Conservation (phyloP, 257 asterid species). For the Solanum virginianum region DNA sequence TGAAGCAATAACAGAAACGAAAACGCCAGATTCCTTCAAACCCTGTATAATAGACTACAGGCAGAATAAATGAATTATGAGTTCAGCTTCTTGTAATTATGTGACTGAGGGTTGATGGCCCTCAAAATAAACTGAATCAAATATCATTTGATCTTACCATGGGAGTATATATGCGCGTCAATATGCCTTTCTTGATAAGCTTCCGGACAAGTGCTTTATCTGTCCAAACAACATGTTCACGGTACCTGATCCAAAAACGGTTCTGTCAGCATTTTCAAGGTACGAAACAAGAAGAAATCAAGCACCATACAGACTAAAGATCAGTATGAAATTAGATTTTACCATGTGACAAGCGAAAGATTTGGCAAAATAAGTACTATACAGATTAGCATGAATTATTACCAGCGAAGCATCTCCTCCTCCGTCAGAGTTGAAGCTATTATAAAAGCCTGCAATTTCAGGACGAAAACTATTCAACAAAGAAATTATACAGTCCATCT, state of each 20-base stretch:
- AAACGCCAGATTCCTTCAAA: slow-evolving; percentile 30
- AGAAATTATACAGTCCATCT: neutral
- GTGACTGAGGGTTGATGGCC: neutral
- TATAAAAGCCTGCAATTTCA: slow-evolving; percentile 30
- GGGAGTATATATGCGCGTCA: slow-evolving; percentile 27
- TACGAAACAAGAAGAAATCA: neutral
- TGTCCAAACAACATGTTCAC: slow-evolving; percentile 30
- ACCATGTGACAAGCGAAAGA: neutral
- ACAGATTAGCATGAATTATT: neutral
- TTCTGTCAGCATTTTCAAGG: neutral
- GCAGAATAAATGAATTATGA: neutral
- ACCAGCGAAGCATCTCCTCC: slow-evolving; percentile 42
- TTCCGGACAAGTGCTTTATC: slow-evolving; percentile 10
- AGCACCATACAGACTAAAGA: neutral
- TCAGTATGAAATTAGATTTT: neutral
- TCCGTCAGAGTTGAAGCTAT: slow-evolving; percentile 30
- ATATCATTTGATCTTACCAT: slow-evolving; percentile 8
- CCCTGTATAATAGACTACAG: slow-evolving; percentile 25
- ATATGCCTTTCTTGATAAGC: slow-evolving; percentile 20
- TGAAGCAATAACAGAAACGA: slow-evolving; percentile 16
- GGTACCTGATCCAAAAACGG: slow-evolving; percentile 19
- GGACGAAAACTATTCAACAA: neutral
- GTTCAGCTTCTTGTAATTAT: neutral
- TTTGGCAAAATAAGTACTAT: neutral
- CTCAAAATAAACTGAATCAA: neutral